Evolutionary conservation across 106 monocot genomes (phyloP).

Genomic region (Allium cepa): DNA sequence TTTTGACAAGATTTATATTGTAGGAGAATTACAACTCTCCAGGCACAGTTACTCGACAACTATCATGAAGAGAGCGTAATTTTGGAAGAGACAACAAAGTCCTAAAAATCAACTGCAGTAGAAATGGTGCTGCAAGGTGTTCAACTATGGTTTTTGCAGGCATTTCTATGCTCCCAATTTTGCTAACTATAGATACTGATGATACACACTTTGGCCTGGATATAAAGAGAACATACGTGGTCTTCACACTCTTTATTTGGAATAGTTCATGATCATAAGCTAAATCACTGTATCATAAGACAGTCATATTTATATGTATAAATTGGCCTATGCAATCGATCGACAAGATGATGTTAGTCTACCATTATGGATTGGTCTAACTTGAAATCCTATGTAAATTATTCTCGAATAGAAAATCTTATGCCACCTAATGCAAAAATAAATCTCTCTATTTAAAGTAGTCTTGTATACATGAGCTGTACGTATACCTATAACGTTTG

Average conservation of each 20-base stretch:
- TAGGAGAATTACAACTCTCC: not conserved
- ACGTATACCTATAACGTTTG: not conserved
- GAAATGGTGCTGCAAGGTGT: conserved; percentile 5
- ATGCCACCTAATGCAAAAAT: not conserved
- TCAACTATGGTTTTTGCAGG: conserved; percentile 9
- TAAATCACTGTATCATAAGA: not conserved
- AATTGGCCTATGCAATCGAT: conserved; percentile 1
- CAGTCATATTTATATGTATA: not conserved
- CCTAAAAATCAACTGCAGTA: not conserved
- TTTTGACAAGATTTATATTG: too few species aligned
- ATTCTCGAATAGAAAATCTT: not conserved
- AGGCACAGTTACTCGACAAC: not conserved
- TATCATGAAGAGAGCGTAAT: not conserved
- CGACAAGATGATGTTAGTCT: conserved; percentile 10
- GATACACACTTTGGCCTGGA: conserved; percentile 17
- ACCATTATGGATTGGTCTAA: conserved; percentile 15
- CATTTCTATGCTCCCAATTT: not conserved
- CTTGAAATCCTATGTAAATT: not conserved
- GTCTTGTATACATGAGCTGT: too few species aligned
- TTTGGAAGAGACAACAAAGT: conserved; percentile 3
- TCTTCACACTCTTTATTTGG: conserved; percentile 2
- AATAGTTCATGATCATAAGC: conserved; percentile 8
- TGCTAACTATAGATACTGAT: not conserved
- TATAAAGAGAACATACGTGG: conserved; percentile 21
- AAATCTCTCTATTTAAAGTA: not conserved